Evolutionary conservation across 1,284 basidiomycete genomes (phyloP).

Genomic region (Cryptococcus wingfieldii): DNA sequence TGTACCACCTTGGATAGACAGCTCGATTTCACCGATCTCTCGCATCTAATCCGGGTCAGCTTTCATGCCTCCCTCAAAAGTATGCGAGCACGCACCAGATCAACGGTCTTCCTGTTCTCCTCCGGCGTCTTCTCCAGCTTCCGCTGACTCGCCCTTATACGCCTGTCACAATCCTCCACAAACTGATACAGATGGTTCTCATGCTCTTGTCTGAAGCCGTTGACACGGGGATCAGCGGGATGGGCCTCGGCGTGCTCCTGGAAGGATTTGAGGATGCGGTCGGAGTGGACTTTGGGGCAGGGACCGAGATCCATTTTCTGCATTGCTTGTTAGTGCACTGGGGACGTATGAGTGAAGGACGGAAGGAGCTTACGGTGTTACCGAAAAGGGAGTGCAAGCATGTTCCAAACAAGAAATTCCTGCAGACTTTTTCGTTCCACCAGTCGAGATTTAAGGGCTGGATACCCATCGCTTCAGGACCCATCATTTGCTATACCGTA

Average conservation of each 20-base stretch:
- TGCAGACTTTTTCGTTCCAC: constrained; percentile 98
- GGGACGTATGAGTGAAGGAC: neutral
- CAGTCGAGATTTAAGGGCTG: constrained; percentile 88
- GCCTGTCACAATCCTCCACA: constrained; percentile 95
- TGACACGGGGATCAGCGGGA: constrained; percentile 72
- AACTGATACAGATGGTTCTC: constrained; percentile 92
- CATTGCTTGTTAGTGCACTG: neutral
- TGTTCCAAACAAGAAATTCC: constrained; percentile 95
- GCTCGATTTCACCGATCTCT: constrained; percentile 98
- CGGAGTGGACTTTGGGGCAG: constrained; percentile 94
- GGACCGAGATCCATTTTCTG: constrained; percentile 99
- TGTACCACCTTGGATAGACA: constrained; percentile 96
- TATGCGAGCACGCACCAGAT: constrained; percentile 59
- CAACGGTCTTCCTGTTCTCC: constrained; percentile 97
- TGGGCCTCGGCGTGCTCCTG: constrained; percentile 68
- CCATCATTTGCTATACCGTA: constrained; percentile 91
- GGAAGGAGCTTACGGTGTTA: constrained; percentile 73
- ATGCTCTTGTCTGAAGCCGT: constrained; percentile 85
- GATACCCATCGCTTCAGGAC: constrained; percentile 95
- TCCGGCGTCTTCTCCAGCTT: constrained; percentile 98
- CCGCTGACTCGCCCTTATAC: constrained; percentile 88
- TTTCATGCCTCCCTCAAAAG: neutral
- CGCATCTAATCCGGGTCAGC: constrained; percentile 67
- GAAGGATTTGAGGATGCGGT: constrained; percentile 89
- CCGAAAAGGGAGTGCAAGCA: constrained; percentile 97